These are phyloP conservation scores for Streptanthus diversifolius DNA, from an alignment of 345 rosid genomes.

Conservation along the genomic window DNA sequence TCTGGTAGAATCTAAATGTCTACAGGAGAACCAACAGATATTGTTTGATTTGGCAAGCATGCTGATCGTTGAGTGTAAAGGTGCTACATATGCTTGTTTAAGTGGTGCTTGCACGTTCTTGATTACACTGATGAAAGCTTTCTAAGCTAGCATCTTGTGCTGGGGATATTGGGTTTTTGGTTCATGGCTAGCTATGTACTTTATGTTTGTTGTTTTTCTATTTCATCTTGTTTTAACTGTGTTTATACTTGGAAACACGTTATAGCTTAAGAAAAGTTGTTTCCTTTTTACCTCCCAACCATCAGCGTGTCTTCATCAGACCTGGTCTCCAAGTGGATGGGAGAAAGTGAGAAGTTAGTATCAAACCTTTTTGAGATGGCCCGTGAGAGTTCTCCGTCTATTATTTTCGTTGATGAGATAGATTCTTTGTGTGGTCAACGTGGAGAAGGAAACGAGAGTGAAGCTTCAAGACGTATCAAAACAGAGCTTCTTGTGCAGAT, in stretches of 20 bases:
- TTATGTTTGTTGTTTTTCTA: background rate
- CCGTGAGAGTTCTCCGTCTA: conserved; percentile 92
- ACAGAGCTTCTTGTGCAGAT: conserved; percentile 98
- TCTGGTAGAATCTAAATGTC: background rate
- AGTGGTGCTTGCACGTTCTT: background rate
- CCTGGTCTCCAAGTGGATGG: conserved; percentile 98
- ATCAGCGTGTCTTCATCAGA: conserved; percentile 87
- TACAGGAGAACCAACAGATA: background rate
- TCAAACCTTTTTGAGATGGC: conserved; percentile 94
- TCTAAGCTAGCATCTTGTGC: conserved; percentile 1
- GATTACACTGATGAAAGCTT: background rate
- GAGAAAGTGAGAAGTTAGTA: conserved; percentile 94
- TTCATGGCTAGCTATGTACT: background rate
- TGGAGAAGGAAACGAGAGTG: conserved; percentile 95
- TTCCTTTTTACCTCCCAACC: conserved; percentile 26
- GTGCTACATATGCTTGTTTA: background rate
- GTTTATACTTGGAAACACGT: conserved; percentile 24
- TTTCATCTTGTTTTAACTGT: conserved; percentile 6
- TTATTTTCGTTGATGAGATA: conserved; percentile 89
- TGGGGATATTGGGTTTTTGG: background rate
- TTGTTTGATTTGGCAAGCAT: background rate
- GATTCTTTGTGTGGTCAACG: conserved; percentile 92
- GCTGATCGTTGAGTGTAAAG: background rate
- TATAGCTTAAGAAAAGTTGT: conserved; percentile 22
- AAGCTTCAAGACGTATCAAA: conserved; percentile 94